Base-by-base conservation (phyloP, 352 stramenopile species). In the Blastocystis sp. region DNA sequence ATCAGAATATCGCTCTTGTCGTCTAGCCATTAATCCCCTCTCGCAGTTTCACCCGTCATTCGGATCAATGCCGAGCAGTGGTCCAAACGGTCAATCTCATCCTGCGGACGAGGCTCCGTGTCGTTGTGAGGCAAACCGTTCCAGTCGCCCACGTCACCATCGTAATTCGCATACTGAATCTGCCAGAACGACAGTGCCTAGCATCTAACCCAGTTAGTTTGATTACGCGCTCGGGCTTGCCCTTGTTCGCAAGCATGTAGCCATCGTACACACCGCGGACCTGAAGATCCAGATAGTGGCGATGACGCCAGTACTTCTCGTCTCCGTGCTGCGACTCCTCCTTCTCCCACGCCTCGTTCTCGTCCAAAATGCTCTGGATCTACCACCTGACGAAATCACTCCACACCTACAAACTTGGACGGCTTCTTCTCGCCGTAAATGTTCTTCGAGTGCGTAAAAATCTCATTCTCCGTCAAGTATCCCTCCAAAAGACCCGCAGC, bases 401-500 rank as follows among this genome's bases (percentile, higher is more conserved):
- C 11, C 0, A 54, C 34, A n/a, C 51, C n/a, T 48, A 85, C 75
- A 44, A 11, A 76, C 88, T 27, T 86, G 87, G 73, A 91, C 91
- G 87, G 91, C 90, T 78, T 88, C 89, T 32, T 87, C 36, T 85
- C 75, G 32, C 38, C 44, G 44, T 89, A 89, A 48, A 76, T 72
- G 56, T 92, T 92, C 65, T 78, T 71, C 57, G 89, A 92, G 84
- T 92, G 90, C 56, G 91, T 69, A 76, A 91, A 88, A 65, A 92
- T 92, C 18, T 88, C 88, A 24, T 88, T 87, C 64, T 92, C 89
- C 1, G 90, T 92, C 16, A 92, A 85, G 54, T 88, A 84, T 0
- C 89, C 90, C 77, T 92, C 90, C 0, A 89, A 88, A 40, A 91
- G 91, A 1, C 90, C 90, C 1, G 89, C 90, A 6, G 89, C 75